Evolutionary conservation across 1,139 yeast species (phyloP).

Genomic region (Diutina siamensis): DNA sequence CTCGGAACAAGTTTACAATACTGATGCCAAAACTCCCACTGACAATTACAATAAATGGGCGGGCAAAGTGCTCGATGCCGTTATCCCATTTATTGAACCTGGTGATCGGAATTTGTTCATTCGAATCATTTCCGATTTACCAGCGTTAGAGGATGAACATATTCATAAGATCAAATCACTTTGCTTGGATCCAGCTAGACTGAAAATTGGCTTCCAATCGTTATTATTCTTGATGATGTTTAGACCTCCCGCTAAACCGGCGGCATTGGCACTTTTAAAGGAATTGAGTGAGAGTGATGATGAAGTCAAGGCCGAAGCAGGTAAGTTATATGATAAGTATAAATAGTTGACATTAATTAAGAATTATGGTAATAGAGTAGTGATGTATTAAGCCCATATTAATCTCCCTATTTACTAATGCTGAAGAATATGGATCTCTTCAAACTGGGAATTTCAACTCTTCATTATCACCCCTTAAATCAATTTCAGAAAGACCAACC

Average conservation of each 20-base stretch:
- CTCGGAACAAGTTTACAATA: constrained; percentile 41
- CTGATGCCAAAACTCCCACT: constrained; percentile 15
- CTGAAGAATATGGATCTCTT: no score
- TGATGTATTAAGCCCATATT: no score
- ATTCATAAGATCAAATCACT: constrained; percentile 58
- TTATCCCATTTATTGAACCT: constrained; percentile 75
- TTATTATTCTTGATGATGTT: constrained; percentile 77
- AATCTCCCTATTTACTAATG: no score
- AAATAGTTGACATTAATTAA: no score
- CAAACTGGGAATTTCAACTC: constrained; percentile 23
- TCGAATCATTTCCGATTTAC: constrained; percentile 76
- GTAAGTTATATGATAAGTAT: constrained; percentile 19
- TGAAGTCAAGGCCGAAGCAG: constrained; percentile 45
- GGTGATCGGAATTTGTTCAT: constrained; percentile 71
- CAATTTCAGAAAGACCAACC: constrained; percentile 76
- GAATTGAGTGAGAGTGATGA: constrained; percentile 42
- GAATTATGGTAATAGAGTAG: no score
- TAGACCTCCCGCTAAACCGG: constrained; percentile 69
- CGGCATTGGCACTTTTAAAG: constrained; percentile 54
- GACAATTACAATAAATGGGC: constrained; percentile 61
- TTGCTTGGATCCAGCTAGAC: constrained; percentile 78
- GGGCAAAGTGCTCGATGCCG: constrained; percentile 57
- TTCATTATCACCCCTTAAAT: constrained; percentile 51
- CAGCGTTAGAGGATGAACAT: constrained; percentile 52
- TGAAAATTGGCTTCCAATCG: constrained; percentile 69